Base-by-base conservation (phyloP, 2,329 filamentous ascomycete species). In the Dryadomyces quercivorus region DNA sequence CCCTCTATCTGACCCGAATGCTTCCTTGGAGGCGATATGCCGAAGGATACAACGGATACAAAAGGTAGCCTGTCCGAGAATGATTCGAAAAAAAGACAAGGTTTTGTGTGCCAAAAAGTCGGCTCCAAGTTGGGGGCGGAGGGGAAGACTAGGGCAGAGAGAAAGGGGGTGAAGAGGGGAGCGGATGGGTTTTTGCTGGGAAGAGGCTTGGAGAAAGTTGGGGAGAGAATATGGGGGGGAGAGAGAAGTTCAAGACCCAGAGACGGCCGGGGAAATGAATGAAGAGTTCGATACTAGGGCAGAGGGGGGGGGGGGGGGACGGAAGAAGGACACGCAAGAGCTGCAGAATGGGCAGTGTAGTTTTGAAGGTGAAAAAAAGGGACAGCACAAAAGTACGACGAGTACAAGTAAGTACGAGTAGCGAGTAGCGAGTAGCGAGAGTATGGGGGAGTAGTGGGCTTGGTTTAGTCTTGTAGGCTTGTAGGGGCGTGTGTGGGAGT, bases 1-100 rank as follows among this genome's bases (percentile, higher is more conserved):
- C 31, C 49, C 55, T 54, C 52, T 38, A 53, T 52, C 22, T 55
- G 55, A 55, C 54, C 55, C 52, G 55, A 50, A 52, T 54, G 50
- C 46, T 12, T 42, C 15, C 9, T 40, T 40, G 26, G 26, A 31
- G 26, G 26, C 26, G 8, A 31, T 31, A 31, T 31, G 26, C 26
- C 26, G 26, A 31, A 8, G 26, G 26, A 31, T 31, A 8, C 26
- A 31, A n/a, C n/a, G n/a, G n/a, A n/a, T n/a, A n/a, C n/a, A n/a
- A n/a, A n/a, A 31, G 8, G 26, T 31, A 31, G 26, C 26, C 26
- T 31, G 26, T 31, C 26, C 26, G 26, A 31, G 8, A 8, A 31
- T 4, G 26, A 31, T 8, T 31, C 8, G 26, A 31, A 31, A 31
- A 31, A 31, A 31, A 31, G 8, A n/a, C n/a, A 8, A 31, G 26